Percentiles rank a stretch among this genome's conserved stretches.
phyloP scores from a whole-genome alignment of 306 rosid genomes.

The Lathyrus sativus region DNA sequence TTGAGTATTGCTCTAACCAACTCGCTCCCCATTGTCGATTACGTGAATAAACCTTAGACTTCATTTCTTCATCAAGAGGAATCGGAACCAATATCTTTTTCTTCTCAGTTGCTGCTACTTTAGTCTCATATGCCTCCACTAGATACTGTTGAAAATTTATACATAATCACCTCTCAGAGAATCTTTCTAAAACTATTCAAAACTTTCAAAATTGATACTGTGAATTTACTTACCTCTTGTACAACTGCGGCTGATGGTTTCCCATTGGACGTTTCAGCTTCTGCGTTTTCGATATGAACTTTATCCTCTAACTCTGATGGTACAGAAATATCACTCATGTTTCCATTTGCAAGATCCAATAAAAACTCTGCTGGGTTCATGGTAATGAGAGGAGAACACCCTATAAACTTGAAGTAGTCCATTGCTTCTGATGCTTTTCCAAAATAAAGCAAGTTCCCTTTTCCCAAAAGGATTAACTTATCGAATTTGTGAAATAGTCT shows the following conservation, averaged over 20 bases:
- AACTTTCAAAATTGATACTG: not conserved
- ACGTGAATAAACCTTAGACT: conserved; percentile 48
- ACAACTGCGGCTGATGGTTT: conserved; percentile 74
- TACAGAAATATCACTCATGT: conserved; percentile 75
- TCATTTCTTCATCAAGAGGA: conserved; percentile 68
- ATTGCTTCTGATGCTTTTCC: conserved; percentile 93
- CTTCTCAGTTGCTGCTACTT: conserved; percentile 79
- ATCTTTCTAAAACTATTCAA: not conserved
- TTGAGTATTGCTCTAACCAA: conserved; percentile 80
- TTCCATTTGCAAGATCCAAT: conserved; percentile 95
- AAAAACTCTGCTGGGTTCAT: conserved; percentile 98
- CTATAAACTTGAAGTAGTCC: conserved; percentile 73
- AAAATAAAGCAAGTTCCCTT: conserved; percentile 85
- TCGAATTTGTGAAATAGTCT: conserved; percentile 92
- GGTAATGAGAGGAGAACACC: conserved; percentile 87
- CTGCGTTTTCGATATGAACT: conserved; percentile 67
- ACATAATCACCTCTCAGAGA: not conserved
- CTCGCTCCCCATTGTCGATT: conserved; percentile 83
- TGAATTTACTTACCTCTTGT: conserved; percentile 64
- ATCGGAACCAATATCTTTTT: conserved; percentile 64
- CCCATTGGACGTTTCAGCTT: conserved; percentile 54
- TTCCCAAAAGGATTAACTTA: conserved; percentile 91
- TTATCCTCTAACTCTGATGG: conserved; percentile 89
- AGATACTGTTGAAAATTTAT: conserved; percentile 58
- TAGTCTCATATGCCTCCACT: conserved; percentile 78